A percentile compares a stretch with the other conserved stretches of the same genome.
Evolutionary conservation across 805 yeast genomes (phyloP).

Genomic region (Sugiyamaella valdiviana): DNA sequence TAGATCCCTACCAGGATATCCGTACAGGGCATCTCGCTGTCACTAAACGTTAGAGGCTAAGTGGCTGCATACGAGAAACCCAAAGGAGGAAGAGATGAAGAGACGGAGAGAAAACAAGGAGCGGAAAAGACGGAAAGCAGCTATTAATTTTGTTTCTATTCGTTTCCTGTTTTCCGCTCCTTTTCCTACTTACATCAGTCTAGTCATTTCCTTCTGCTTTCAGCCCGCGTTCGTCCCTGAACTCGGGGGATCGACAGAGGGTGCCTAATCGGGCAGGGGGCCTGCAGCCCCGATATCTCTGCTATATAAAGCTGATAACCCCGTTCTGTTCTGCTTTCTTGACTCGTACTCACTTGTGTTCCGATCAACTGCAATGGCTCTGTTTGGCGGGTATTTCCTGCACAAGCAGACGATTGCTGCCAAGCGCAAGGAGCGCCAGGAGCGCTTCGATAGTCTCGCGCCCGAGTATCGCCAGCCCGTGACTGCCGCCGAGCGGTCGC

Average conservation of each 20-base stretch:
- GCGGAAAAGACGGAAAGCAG: too few relatives aligned
- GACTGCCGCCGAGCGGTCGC: conserved; percentile 30
- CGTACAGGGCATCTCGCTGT: neutral
- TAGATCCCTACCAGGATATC: too few relatives aligned
- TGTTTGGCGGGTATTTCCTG: conserved; percentile 8
- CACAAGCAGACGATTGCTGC: conserved; percentile 19
- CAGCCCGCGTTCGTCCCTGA: too few relatives aligned
- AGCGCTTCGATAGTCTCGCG: conserved; percentile 32
- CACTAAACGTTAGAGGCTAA: neutral
- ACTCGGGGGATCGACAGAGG: neutral
- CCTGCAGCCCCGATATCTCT: neutral
- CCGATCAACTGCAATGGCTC: neutral
- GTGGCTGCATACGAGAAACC: neutral
- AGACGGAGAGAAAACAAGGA: too few relatives aligned
- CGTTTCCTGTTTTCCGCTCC: too few relatives aligned
- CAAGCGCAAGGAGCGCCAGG: conserved; percentile 33
- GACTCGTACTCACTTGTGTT: conserved; percentile 9
- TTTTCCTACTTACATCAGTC: too few relatives aligned
- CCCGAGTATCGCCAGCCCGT: conserved; percentile 35
- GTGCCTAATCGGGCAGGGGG: neutral
- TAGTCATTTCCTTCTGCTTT: too few relatives aligned
- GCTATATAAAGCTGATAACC: neutral
- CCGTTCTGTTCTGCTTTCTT: neutral
- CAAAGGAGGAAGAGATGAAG: too few relatives aligned
- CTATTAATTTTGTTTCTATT: too few relatives aligned